Conservation (phyloP, 2,329 filamentous ascomycete genomes). For the Fusarium chaquense region DNA sequence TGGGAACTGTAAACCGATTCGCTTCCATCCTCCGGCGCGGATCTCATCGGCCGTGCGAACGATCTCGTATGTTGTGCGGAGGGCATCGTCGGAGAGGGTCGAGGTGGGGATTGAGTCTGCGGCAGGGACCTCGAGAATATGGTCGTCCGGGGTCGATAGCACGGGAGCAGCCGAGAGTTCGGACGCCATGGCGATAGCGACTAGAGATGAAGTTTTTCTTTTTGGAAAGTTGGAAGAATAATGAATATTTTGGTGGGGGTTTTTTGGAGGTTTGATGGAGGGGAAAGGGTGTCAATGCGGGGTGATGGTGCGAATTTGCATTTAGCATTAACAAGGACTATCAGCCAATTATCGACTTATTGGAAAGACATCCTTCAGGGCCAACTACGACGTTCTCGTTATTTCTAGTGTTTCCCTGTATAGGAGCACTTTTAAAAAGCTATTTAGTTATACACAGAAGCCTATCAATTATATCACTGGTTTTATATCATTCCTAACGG, state of each 20-base stretch:
- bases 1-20: slow-evolving; percentile 93
- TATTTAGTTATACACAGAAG: not conserved
- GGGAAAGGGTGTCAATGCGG: slow-evolving; percentile 48
- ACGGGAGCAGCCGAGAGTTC: slow-evolving; percentile 67
- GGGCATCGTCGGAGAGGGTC: slow-evolving; percentile 71
- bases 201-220: slow-evolving; percentile 10
- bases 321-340: not conserved
- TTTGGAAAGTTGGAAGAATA: slow-evolving; percentile 22
- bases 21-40: slow-evolving; percentile 74
- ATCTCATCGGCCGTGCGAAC: slow-evolving; percentile 83
- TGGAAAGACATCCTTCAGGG: not conserved
- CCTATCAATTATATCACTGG: not conserved
- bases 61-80: slow-evolving; percentile 86
- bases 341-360: not conserved
- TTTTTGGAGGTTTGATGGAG: slow-evolving; percentile 29
- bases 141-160: slow-evolving; percentile 73
- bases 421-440: not conserved
- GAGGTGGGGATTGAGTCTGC: slow-evolving; percentile 51
- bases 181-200: slow-evolving; percentile 56
- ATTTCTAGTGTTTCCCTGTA: not conserved
- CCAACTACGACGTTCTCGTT: not conserved
- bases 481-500: not conserved
- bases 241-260: slow-evolving; percentile 42
- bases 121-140: slow-evolving; percentile 66
- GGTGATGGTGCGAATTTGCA: slow-evolving; percentile 37